Conservation (phyloP, 1,139 yeast species). For the Saccharomyces hybrid region DNA sequence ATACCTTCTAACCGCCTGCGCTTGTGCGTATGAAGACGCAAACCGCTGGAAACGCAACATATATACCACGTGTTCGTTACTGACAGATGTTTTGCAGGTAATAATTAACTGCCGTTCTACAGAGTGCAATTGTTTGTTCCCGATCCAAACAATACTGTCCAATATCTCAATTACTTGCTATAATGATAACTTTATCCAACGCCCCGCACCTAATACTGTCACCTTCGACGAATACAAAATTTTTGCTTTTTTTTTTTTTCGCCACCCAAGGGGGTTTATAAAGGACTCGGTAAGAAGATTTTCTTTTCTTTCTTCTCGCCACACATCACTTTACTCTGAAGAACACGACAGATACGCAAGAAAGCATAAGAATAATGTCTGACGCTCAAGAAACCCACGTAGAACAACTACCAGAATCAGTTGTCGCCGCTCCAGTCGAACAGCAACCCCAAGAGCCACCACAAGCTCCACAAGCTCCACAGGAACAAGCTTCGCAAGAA, state of each 20-base stretch:
- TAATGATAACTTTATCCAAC: not conserved
- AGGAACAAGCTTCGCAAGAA: not conserved
- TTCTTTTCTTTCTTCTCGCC: not conserved
- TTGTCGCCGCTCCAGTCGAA: conserved; percentile 6
- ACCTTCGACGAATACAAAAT: not conserved
- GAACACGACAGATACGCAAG: not conserved
- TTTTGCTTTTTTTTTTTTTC: conserved; percentile 1
- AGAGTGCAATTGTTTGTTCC: not conserved
- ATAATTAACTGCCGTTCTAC: not conserved
- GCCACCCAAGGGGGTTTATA: conserved; percentile 1
- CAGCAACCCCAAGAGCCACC: conserved; percentile 5
- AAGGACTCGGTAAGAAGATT: not conserved
- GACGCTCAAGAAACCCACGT: conserved; percentile 11
- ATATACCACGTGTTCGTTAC: not conserved
- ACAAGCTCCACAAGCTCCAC: conserved; percentile 1
- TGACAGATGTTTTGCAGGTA: too few species aligned
- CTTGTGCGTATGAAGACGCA: conserved; percentile 19
- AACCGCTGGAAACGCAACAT: conserved; percentile 24
- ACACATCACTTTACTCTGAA: not conserved
- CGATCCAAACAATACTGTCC: not conserved
- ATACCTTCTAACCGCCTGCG: conserved; percentile 33
- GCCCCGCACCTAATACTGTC: not conserved
- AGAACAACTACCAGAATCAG: conserved; percentile 9
- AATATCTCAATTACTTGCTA: not conserved
- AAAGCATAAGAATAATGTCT: conserved; percentile 10